These are phyloP conservation scores for Aspergillus uvarum DNA, from an alignment of 2,329 filamentous ascomycete genomes.

Conservation along the genomic window DNA sequence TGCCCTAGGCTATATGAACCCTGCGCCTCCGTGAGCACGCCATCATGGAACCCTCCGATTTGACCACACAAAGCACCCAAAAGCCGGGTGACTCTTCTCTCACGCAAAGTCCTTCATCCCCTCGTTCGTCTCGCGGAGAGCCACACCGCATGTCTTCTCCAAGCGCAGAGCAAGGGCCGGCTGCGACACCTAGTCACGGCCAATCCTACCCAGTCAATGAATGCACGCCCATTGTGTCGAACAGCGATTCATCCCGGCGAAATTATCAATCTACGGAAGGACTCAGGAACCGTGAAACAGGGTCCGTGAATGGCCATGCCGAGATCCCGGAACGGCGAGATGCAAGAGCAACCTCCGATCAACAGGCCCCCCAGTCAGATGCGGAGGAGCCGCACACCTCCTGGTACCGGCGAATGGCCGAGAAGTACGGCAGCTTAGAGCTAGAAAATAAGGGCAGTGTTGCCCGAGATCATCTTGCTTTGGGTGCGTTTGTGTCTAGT, in stretches of 20 bases:
- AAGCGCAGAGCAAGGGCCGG: conserved; percentile 20
- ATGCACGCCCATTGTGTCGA: conserved; percentile 34
- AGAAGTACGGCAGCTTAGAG: conserved; percentile 63
- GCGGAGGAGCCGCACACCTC: conserved; percentile 21
- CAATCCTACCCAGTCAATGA: conserved; percentile 26
- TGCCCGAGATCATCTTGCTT: conserved; percentile 63
- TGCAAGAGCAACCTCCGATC: conserved; percentile 6
- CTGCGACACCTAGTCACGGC: conserved; percentile 19
- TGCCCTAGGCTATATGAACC: conserved; percentile 10
- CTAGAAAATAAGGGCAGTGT: conserved; percentile 67
- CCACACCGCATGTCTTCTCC: conserved; percentile 26
- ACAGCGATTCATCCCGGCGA: conserved; percentile 22
- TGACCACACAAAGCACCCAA: conserved; percentile 23
- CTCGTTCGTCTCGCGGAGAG: conserved; percentile 15
- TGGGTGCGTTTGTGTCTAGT: conserved; percentile 47
- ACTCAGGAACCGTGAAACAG: conserved; percentile 17
- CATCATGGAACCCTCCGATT: conserved; percentile 36
- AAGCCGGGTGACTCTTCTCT: conserved; percentile 21
- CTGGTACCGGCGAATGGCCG: conserved; percentile 52
- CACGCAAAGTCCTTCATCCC: conserved; percentile 25
- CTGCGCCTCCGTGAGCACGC: conserved; percentile 30
- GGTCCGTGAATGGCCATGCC: conserved; percentile 12
- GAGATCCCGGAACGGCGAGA: conserved; percentile 11
- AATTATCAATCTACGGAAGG: conserved; percentile 37
- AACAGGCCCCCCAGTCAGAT: conserved; percentile 7